Evolutionary conservation across 768 basidiomycete genomes (phyloP), one percentile per base, ranked within the genome.

Genomic region (Kwoniella heveanensis): DNA sequence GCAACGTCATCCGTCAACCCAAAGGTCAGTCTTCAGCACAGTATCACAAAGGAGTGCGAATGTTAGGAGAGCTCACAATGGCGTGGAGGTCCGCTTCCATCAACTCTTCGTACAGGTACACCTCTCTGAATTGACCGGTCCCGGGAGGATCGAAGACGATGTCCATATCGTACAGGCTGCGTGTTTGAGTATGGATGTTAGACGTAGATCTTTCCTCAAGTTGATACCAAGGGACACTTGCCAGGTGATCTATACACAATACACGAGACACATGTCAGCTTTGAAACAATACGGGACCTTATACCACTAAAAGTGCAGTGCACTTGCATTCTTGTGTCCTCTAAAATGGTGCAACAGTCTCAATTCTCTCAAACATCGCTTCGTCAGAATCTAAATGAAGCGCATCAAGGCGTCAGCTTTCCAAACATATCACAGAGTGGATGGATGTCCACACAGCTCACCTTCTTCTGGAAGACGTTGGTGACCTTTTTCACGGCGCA

Each of bases 21-120:
- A n/a, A n/a, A n/a, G n/a, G n/a, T n/a, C n/a, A n/a, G n/a, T n/a
- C 57, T 21, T 4, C 26, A 54, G 60, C 2, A 36, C 13, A 30
- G 25, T 9, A 2, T 57, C 4, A 51, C 19, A 27, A 30, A 60
- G 50, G 37, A 30, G 26, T 4, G 24, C 19, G 44, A 9, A 7
- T 21, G 36, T 21, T 21, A 21, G 21, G 21, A 17, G 21, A 37
- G 77, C 86, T 80, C 72, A 94, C 93, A 80, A 99, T 99, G 21
- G 96, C 96, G 75, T 98, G 96, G 21, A 99, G 85, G 86, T 99
- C 96, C 59, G 96, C 96, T 79, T 99, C 96, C 96, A 98, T 99
- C 70, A 98, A 87, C 80, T 99, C 96, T 83, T 98, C 94, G 90
- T 98, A 81, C 55, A 81, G 73, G 73, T 82, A 97, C 19, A 99